Base-by-base conservation (phyloP, 2,329 filamentous ascomycete genomes). In the Ophiostoma quercus region DNA sequence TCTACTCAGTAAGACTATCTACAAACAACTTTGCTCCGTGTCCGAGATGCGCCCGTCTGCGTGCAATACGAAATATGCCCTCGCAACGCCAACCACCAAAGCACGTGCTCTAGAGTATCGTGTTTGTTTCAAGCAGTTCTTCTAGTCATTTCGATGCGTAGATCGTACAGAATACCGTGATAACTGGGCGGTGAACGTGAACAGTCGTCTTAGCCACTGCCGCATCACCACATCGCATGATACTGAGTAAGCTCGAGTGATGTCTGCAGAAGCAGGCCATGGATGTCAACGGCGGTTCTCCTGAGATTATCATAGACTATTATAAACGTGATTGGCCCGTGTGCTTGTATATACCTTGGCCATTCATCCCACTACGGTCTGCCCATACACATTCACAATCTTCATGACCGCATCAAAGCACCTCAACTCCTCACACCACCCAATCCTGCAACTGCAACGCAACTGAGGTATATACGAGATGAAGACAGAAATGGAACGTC, bases 1-100 rank as follows among this genome's bases (percentile, higher is more conserved):
- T 29, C 25, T 29, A 29, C 25, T 29, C 25, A 29, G 25, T 2
- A 29, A 29, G 25, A 29, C 34, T 37, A 37, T 37, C 34, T 37
- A 14, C 41, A 37, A n/a, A 5, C n/a, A n/a, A n/a, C n/a, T n/a
- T 9, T 54, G 47, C 47, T 22, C 47, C n/a, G n/a, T 54, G 47
- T 22, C n/a, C 51, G 51, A 57, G 51, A 57, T 57, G 51, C 51
- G n/a, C 12, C 51, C 51, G 51, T 57, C 51, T 25, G 51, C n/a
- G n/a, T 14, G 9, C 1, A 25, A 3, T 9, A 29, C 25, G 25
- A 29, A 29, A 2, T 29, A 29, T 29, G 25, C n/a, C 29, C 22
- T 25, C n/a, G 8, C 51, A 25, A 9, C 11, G 9, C 51, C 51
- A 57, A 57, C 51, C 7, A 57, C 11, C 43, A 47, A 57, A 25